phyloP scores from a whole-genome alignment of 495 filamentous ascomycete genomes.

The Penicillium subrubescens region DNA sequence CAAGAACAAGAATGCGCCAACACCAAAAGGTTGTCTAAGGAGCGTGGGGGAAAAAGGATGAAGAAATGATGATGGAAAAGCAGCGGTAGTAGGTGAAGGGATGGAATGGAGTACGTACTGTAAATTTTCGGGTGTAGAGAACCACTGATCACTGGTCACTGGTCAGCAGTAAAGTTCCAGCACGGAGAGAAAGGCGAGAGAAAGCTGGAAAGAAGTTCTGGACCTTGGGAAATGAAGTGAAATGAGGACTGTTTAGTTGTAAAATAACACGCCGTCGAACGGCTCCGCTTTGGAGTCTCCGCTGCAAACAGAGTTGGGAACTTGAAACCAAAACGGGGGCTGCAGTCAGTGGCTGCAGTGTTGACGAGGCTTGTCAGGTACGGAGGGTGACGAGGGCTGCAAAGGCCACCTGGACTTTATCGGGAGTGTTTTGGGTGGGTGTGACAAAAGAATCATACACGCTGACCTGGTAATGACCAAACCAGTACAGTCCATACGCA shows the following conservation, averaged over 20 bases:
- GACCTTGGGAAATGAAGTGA: constrained; percentile 11
- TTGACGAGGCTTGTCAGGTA: background rate
- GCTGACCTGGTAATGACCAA: background rate
- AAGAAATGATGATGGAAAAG: constrained; percentile 30
- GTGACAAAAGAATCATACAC: background rate
- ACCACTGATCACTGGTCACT: background rate
- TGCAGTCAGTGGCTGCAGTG: background rate
- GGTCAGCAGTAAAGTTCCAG: constrained; percentile 2
- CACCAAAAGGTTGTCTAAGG: background rate
- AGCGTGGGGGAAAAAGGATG: constrained; percentile 22
- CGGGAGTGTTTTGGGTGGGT: background rate
- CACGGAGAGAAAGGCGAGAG: constrained; percentile 1
- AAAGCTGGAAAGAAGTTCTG: background rate
- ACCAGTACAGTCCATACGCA: background rate
- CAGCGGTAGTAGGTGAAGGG: constrained; percentile 13
- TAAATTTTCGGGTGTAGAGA: background rate
- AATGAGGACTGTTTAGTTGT: constrained; percentile 9
- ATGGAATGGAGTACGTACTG: constrained; percentile 27
- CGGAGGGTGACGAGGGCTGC: background rate
- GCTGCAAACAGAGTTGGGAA: constrained; percentile 19
- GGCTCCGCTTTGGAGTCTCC: background rate
- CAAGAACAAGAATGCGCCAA: constrained; percentile 33
- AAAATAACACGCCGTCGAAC: background rate
- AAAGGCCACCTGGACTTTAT: background rate
- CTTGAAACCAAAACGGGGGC: constrained; percentile 3